Base-by-base conservation (phyloP, 2,329 filamentous ascomycete species). In the Gyromitra esculenta region DNA sequence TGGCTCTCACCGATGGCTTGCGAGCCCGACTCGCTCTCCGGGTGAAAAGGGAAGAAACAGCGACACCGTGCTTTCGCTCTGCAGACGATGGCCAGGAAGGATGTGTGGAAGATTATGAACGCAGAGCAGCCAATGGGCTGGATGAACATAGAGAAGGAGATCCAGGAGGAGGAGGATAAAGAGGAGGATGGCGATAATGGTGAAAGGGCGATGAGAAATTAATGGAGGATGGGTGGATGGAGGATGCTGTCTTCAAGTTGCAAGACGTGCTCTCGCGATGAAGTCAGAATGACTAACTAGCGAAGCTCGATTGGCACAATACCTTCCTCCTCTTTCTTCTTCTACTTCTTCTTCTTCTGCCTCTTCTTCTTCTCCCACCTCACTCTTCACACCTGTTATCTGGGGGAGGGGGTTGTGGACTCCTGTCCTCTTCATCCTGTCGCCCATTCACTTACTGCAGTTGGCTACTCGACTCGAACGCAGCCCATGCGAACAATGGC, bases 221-320 rank as follows among this genome's bases (percentile, higher is more conserved):
- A 31, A 31, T 31, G 69, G 41, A 35, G n/a, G 37, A 60, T 57
- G 13, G 37, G 8, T 50, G 50, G 21, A 31, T 31, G 39, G 60
- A 59, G 57, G 69, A 59, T 68, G 64, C 21, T 50, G 52, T 64
- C 18, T 50, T 63, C 43, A 63, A 41, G 41, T 62, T 54, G 56
- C 31, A 62, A 39, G 45, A 54, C 18, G 31, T 63, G 65, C 39
- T 59, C 66, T 63, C 59, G 48, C 31, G 43, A 75, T 75, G 72
- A 75, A 75, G 72, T 75, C 72, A 75, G 72, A 75, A 57, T 75
- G 72, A 75, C 72, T 64, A 75, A 71, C 72, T 69, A 60, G 37
- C 39, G 18, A 60, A 65, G 50, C 39, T 48, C 39, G 60, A 72
- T 48, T 72, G 60, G 59, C 60, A 31, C 31, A 71, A 25, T 54